Conservation (phyloP, 805 yeast genomes). For the Zygosaccharomyces siamensis region DNA sequence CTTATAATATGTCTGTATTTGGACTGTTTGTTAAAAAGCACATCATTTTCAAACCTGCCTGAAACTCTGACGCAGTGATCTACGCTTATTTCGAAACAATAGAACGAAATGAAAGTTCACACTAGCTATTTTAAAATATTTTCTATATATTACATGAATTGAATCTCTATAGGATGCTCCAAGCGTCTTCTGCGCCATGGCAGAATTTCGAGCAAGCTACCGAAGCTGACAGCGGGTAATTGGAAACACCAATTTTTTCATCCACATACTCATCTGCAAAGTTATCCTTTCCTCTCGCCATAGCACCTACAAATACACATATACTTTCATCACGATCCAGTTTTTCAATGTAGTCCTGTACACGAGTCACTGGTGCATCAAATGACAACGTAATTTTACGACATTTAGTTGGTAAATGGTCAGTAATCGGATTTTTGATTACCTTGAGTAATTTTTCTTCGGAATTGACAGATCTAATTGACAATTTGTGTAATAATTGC, state of each 20-base stretch:
- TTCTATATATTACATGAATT: conserved; percentile 9
- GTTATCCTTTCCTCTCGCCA: conserved; percentile 97
- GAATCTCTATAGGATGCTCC: conserved; percentile 57
- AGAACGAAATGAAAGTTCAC: background rate
- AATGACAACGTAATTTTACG: conserved; percentile 87
- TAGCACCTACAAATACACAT: conserved; percentile 98
- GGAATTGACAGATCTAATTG: conserved; percentile 90
- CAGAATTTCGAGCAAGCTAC: conserved; percentile 98
- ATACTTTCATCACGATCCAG: conserved; percentile 86
- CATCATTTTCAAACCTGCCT: background rate
- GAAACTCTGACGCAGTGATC: background rate
- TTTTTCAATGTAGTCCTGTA: conserved; percentile 77
- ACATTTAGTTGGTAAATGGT: conserved; percentile 94
- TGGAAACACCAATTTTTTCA: conserved; percentile 92
- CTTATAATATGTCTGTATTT: background rate
- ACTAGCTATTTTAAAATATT: too few species aligned
- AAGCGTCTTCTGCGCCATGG: conserved; percentile 98
- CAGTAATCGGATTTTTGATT: conserved; percentile 94
- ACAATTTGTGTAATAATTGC: conserved; percentile 84
- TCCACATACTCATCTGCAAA: conserved; percentile 97
- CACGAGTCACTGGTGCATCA: conserved; percentile 83
- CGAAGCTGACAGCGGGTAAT: conserved; percentile 93
- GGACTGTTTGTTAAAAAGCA: background rate
- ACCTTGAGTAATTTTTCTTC: conserved; percentile 92
- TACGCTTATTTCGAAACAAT: background rate